Conservation (phyloP, 2,329 filamentous ascomycete genomes). For the Talaromyces sp. region DNA sequence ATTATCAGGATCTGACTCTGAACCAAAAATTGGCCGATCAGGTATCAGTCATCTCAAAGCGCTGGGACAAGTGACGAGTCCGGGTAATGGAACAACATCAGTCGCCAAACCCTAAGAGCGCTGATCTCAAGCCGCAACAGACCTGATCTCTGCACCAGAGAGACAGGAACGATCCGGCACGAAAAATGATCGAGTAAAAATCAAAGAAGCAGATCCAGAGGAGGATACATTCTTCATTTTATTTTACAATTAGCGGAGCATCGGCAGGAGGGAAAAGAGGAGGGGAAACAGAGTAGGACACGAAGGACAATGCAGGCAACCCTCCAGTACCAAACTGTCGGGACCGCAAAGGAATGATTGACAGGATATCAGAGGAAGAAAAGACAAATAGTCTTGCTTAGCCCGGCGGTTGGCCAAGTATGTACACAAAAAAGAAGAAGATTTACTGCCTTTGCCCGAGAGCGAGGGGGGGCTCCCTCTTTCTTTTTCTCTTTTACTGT, state of each 20-base stretch:
- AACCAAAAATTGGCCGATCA: background rate
- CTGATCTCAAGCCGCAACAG: background rate
- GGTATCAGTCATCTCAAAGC: constrained; percentile 5
- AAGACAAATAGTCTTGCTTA: constrained; percentile 13
- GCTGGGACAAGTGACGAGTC: background rate
- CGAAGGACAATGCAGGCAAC: constrained; percentile 12
- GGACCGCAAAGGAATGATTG: constrained; percentile 12
- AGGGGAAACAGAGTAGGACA: background rate
- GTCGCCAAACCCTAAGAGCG: constrained; percentile 1
- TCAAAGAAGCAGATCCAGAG: background rate
- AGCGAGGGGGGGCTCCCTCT: constrained; percentile 11
- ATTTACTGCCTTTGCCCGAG: constrained; percentile 5
- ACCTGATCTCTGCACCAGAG: background rate
- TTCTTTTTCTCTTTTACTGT: constrained; percentile 10
- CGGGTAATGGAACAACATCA: background rate
- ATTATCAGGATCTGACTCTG: constrained; percentile 5
- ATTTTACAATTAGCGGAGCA: constrained; percentile 6
- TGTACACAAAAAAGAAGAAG: background rate
- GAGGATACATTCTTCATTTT: constrained; percentile 14
- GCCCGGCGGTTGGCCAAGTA: constrained; percentile 16
- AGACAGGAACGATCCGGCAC: background rate
- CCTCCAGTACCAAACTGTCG: constrained; percentile 23
- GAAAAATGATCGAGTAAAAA: background rate
- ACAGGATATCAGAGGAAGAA: constrained; percentile 20
- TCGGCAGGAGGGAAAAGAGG: constrained; percentile 10